Base-by-base conservation (phyloP, 108 stramenopile genomes). In the Epipyxis sp. region DNA sequence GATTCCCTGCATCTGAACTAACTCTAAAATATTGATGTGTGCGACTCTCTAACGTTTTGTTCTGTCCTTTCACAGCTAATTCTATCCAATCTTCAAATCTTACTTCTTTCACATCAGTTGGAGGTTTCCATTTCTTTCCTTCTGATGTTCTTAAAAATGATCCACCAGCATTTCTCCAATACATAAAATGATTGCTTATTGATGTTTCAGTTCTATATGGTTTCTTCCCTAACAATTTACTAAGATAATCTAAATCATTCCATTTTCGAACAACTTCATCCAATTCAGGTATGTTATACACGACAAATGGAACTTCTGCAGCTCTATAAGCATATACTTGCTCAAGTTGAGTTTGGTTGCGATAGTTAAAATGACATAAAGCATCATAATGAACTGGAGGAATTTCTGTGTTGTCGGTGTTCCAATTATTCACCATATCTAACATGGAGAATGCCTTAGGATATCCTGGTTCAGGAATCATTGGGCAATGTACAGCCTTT, bases 121-220 rank as follows among this genome's bases (percentile, higher is more conserved):
- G 95, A 30, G 87, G 86, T 76, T 86, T 72, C 93, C 92, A 95
- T 27, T 13, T 35, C 1, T 86, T 40, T 71, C 78, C 0, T 67
- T 76, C 65, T 81, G 39, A 59, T 83, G 45, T 34, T 76, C 85
- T 32, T 72, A n/a, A n/a, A n/a, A n/a, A n/a, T 34, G 34, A 40
- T 76, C 1, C 72, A 74, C 37, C 44, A 40, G 37, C 76, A 69
- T 84, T 50, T 83, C 74, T n/a, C 89, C 89, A 96, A 78, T 94
- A 99, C 96, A 99, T 94, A 87, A 97, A 95, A 76, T 97, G 96
- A 82, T 97, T 97, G 80, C 89, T 85, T 0, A 74, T 81, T 29
- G 85, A 86, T 65, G 89, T 87, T 86, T 96, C 97, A 37, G 92
- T 85, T 25, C 59, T 41, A 45, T 82, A 79, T 1, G 13, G 29